phyloP scores from a whole-genome alignment of 805 yeast species.

The Lachancea cidri region DNA sequence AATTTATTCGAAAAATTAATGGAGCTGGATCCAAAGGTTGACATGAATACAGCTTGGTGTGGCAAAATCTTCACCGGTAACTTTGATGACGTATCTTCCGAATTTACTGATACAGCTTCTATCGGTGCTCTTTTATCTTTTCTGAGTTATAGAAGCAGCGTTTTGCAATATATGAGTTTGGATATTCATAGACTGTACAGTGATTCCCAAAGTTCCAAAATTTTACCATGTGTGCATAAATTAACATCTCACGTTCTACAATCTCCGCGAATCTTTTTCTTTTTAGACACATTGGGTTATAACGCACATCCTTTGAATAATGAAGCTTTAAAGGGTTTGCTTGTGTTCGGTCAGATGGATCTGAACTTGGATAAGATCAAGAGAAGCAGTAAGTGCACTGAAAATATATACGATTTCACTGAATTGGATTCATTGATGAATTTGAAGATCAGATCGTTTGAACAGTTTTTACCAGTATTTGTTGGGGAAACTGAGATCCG shows the following conservation, averaged over 20 bases:
- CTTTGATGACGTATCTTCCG: constrained; percentile 34
- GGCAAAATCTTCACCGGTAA: constrained; percentile 36
- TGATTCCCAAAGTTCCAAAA: constrained; percentile 47
- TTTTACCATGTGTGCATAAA: constrained; percentile 40
- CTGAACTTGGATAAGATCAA: constrained; percentile 40
- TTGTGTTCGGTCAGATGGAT: constrained; percentile 34
- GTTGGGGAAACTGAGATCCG: constrained; percentile 10
- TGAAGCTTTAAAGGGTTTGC: constrained; percentile 16
- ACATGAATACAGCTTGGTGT: constrained; percentile 51
- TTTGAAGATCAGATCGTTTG: constrained; percentile 18
- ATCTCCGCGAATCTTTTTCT: constrained; percentile 61
- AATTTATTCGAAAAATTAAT: constrained; percentile 50
- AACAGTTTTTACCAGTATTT: constrained; percentile 2
- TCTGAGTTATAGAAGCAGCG: constrained; percentile 51
- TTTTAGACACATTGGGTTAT: constrained; percentile 65
- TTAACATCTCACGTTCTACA: constrained; percentile 52
- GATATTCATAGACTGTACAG: constrained; percentile 58
- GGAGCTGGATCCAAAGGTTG: constrained; percentile 49
- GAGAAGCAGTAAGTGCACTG: constrained; percentile 23
- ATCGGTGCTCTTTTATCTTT: constrained; percentile 57
- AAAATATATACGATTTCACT: constrained; percentile 39
- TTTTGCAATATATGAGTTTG: constrained; percentile 61
- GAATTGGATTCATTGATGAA: constrained; percentile 36
- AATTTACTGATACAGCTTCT: constrained; percentile 27
- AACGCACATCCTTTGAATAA: constrained; percentile 38